Conservation (phyloP, 1,139 yeast genomes). For the Kurtzmaniella quercitrusa region DNA sequence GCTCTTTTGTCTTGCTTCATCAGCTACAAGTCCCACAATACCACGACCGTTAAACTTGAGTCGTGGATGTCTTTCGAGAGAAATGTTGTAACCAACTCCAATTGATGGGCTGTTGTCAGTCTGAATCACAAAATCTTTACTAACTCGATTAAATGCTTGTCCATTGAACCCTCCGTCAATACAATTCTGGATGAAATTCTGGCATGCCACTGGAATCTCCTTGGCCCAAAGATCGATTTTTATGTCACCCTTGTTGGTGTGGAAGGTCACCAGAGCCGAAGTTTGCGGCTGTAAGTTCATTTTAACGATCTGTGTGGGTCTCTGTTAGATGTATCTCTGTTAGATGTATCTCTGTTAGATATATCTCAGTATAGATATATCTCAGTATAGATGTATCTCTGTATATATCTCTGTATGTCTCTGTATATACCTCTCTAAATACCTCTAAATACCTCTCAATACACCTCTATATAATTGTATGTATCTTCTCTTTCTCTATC, state of each 20-base stretch:
- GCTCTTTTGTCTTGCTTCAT: slow-evolving; percentile 28
- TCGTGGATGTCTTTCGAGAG: slow-evolving; percentile 38
- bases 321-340: too few species aligned
- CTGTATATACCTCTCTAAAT: too few species aligned
- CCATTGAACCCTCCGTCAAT: slow-evolving; percentile 39
- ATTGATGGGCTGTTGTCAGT: slow-evolving; percentile 2
- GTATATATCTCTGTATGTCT: too few species aligned
- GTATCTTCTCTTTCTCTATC: too few species aligned
- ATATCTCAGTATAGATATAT: too few species aligned
- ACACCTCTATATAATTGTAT: too few species aligned
- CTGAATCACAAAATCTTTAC: slow-evolving; percentile 35
- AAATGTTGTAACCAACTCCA: slow-evolving; percentile 15
- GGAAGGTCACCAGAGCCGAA: slow-evolving; percentile 52
- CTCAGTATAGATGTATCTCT: too few species aligned
- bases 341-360: too few species aligned
- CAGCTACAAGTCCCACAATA: slow-evolving; percentile 35
- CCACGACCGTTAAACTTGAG: slow-evolving; percentile 53
- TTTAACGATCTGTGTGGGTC: not conserved
- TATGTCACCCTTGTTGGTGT: slow-evolving; percentile 58
- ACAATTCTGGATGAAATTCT: slow-evolving; percentile 48
- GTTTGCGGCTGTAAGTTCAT: slow-evolving; percentile 49
- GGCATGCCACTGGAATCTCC: slow-evolving; percentile 54
- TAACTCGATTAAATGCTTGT: slow-evolving; percentile 36
- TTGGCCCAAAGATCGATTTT: slow-evolving; percentile 69
- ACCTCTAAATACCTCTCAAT: too few species aligned